phyloP scores from a whole-genome alignment of 1,284 basidiomycete species.

The Exobasidium cylindrosporum region DNA sequence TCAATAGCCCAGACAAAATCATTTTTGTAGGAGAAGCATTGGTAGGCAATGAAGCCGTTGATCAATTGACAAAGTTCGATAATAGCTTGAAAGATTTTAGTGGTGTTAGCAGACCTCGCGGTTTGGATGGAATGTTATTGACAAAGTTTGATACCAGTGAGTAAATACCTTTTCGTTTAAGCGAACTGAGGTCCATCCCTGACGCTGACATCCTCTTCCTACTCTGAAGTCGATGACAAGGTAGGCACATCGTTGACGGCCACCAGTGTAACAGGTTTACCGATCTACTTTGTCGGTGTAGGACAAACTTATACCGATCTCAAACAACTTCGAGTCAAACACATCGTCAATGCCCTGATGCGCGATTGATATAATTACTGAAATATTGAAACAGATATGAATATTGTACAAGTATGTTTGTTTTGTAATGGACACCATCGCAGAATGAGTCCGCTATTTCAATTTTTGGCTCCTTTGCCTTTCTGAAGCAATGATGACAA shows the following conservation, averaged over 20 bases:
- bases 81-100: slow-evolving; percentile 51
- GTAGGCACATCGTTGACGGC: slow-evolving; percentile 52
- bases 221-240: slow-evolving; percentile 34
- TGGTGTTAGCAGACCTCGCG: slow-evolving; percentile 36
- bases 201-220: background rate
- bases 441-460: background rate
- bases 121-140: slow-evolving; percentile 51
- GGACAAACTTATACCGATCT: slow-evolving; percentile 55
- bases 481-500: background rate
- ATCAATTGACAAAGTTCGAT: slow-evolving; percentile 53
- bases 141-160: slow-evolving; percentile 52
- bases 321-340: slow-evolving; percentile 48
- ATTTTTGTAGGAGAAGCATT: slow-evolving; percentile 55
- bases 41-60: slow-evolving; percentile 54
- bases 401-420: slow-evolving; percentile 3
- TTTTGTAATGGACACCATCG: background rate
- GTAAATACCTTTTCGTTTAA: background rate
- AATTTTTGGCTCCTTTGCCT: background rate
- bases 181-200: background rate
- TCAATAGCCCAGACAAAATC: slow-evolving; percentile 53
- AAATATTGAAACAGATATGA: background rate
- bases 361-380: slow-evolving; percentile 26
- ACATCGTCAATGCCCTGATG: slow-evolving; percentile 53
- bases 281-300: slow-evolving; percentile 53
- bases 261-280: slow-evolving; percentile 50